Percentiles rank a stretch among this genome's conserved stretches.
Conservation (phyloP, 75 land plant genomes). For the Cryptomeria japonica region DNA sequence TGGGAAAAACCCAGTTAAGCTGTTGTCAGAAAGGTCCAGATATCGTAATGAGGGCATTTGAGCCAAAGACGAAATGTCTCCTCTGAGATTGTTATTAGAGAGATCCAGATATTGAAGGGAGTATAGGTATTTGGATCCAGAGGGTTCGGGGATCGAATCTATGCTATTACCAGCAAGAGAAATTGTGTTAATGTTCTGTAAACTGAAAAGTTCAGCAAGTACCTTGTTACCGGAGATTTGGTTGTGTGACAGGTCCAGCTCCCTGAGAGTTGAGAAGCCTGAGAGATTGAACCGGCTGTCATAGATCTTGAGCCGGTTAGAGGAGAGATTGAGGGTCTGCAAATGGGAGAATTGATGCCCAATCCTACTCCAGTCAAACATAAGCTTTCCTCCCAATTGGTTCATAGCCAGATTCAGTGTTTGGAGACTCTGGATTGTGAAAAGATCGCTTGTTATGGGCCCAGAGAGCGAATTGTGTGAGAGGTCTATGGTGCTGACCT, state of each 20-base stretch:
- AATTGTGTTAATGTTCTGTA: neutral
- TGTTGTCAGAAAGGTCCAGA: constrained; percentile 51
- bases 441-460: neutral
- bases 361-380: neutral
- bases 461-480: neutral
- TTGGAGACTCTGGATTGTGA: neutral
- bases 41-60: constrained; percentile 20
- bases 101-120: constrained; percentile 30
- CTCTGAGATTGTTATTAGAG: constrained; percentile 44
- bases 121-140: constrained; percentile 19
- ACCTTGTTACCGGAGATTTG: neutral
- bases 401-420: neutral
- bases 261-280: constrained; percentile 17
- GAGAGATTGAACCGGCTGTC: constrained; percentile 22
- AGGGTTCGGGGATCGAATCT: constrained; percentile 12
- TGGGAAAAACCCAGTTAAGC: constrained; percentile 45
- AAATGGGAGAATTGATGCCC: constrained; percentile 7
- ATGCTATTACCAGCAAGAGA: constrained; percentile 23
- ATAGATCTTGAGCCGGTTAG: constrained; percentile 33
- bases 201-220: neutral
- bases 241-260: constrained; percentile 43
- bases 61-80: constrained; percentile 23
- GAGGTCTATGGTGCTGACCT: constrained; percentile 11
- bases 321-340: constrained; percentile 41
- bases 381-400: constrained; percentile 2